Evolutionary conservation across 176 grass and related monocot genomes (phyloP).

Genomic region (Pontederia paniculata): DNA sequence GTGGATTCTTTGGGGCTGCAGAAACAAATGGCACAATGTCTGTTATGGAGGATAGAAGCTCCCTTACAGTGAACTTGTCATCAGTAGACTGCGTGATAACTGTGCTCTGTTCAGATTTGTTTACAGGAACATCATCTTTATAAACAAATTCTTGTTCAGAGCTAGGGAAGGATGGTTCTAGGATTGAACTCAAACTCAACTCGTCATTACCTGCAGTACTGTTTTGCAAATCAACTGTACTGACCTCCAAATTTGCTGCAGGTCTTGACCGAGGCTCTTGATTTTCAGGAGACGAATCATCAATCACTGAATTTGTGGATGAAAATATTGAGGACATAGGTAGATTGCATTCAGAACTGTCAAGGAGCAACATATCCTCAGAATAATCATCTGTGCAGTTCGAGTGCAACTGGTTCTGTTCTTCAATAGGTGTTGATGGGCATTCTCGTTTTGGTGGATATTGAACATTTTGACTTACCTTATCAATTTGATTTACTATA

Average conservation of each 20-base stretch:
- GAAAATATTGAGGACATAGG: constrained; percentile 23
- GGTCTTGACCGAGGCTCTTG: constrained; percentile 23
- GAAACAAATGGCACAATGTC: constrained; percentile 36
- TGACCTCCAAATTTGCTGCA: constrained; percentile 34
- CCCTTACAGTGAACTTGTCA: constrained; percentile 83
- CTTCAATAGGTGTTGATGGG: neutral
- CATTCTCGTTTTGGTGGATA: neutral
- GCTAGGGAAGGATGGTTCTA: constrained; percentile 36
- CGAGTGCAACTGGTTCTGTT: neutral
- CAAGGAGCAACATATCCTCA: constrained; percentile 25
- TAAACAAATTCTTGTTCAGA: constrained; percentile 43
- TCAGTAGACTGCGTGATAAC: constrained; percentile 32
- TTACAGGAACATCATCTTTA: constrained; percentile 41
- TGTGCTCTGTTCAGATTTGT: constrained; percentile 19
- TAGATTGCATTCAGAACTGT: constrained; percentile 42
- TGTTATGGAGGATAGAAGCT: constrained; percentile 64
- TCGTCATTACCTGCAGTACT: constrained; percentile 35
- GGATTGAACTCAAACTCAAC: constrained; percentile 26
- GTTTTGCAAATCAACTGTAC: constrained; percentile 44
- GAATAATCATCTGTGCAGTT: constrained; percentile 11
- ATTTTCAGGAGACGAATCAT: constrained; percentile 21
- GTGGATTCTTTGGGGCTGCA: constrained; percentile 18
- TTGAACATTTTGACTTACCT: constrained; percentile 20
- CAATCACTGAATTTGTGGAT: constrained; percentile 17
- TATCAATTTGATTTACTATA: constrained; percentile 18